Conservation (phyloP, 202 grass and related monocot species). For the Schoenoplectus triqueter region DNA sequence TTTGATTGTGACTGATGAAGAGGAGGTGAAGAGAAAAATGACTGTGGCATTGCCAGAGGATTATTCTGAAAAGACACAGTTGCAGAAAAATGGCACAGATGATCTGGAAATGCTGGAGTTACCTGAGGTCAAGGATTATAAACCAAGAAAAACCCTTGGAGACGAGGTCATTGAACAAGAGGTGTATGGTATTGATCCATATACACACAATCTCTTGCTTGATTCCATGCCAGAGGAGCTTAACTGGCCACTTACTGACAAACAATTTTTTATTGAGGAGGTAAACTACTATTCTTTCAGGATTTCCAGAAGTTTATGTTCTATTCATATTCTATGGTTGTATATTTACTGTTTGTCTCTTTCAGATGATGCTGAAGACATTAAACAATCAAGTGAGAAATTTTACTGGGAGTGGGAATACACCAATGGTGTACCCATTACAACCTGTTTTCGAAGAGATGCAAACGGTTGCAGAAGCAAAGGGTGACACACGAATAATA, state of each 20-base stretch:
- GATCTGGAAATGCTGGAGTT: conserved; percentile 63
- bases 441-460: conserved; percentile 87
- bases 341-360: conserved; percentile 6
- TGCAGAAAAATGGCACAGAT: conserved; percentile 69
- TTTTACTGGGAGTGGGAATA: conserved; percentile 89
- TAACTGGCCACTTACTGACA: conserved; percentile 62
- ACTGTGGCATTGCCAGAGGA: conserved; percentile 88
- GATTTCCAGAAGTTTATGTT: conserved; percentile 33
- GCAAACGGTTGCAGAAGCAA: conserved; percentile 69
- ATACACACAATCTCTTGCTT: conserved; percentile 85
- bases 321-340: conserved; percentile 40
- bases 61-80: conserved; percentile 85
- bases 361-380: conserved; percentile 77
- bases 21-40: conserved; percentile 94
- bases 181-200: conserved; percentile 99
- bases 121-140: conserved; percentile 99
- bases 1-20: conserved; percentile 88
- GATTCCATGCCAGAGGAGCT: conserved; percentile 86
- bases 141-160: conserved; percentile 75
- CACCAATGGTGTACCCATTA: conserved; percentile 88
- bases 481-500: conserved; percentile 50
- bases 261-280: conserved; percentile 90
- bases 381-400: conserved; percentile 91
- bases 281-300: conserved; percentile 45
- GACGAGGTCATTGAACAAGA: conserved; percentile 93